A percentile compares a stretch with the other conserved stretches of the same genome.
These are phyloP conservation scores for Setaria italica DNA, from an alignment of 202 grass and related monocot species.

Conservation along the genomic window DNA sequence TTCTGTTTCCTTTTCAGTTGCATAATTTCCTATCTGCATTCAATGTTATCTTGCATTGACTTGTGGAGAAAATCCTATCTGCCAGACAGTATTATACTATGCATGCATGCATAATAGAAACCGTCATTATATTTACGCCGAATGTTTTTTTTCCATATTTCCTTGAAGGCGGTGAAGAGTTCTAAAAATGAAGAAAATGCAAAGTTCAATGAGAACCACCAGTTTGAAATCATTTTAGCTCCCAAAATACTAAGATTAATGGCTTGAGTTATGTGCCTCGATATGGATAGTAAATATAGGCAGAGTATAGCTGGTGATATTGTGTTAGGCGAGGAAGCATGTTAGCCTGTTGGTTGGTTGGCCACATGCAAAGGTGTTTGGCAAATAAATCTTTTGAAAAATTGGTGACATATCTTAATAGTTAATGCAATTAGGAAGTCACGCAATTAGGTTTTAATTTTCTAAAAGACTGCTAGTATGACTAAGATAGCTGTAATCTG, in stretches of 20 bases:
- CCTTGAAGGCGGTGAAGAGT: background rate
- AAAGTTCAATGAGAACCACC: background rate
- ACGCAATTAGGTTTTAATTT: background rate
- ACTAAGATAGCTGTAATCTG: background rate
- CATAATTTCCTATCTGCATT: background rate
- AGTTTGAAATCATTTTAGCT: background rate
- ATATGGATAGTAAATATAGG: constrained; percentile 3
- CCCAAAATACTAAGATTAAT: background rate
- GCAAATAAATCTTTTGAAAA: constrained; percentile 14
- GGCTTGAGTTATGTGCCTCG: constrained; percentile 7
- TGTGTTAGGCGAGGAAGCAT: background rate
- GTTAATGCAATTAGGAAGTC: no score
- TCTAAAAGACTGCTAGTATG: background rate
- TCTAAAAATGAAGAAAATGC: constrained; percentile 2
- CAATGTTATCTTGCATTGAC: background rate
- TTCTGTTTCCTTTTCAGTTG: background rate
- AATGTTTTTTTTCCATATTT: background rate
- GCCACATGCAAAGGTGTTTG: background rate
- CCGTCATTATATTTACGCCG: background rate
- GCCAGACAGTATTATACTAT: background rate
- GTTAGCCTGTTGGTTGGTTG: constrained; percentile 21
- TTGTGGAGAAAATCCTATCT: background rate
- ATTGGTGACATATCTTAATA: constrained; percentile 6
- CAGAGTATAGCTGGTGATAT: background rate
- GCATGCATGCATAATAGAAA: background rate